Evolutionary conservation across 208 protist genomes (phyloP).

Genomic region (Crithidia expoeki): DNA sequence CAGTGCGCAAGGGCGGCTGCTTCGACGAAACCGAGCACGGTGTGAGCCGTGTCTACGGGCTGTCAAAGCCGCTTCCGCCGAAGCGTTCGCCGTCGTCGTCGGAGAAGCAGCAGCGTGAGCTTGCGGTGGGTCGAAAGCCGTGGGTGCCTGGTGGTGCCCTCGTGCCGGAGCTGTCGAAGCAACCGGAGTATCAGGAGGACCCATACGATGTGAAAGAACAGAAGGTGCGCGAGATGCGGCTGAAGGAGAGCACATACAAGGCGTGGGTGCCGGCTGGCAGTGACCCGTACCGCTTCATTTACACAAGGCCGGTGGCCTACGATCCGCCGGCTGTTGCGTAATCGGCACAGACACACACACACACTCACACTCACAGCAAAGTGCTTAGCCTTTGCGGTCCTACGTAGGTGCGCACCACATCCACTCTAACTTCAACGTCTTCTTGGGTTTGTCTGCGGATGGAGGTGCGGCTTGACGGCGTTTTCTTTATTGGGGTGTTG

Average conservation of each 20-base stretch:
- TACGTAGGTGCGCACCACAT: too few species aligned
- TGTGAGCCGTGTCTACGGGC: conserved; percentile 77
- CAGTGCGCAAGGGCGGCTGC: conserved; percentile 65
- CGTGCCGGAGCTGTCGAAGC: conserved; percentile 65
- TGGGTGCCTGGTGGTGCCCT: conserved; percentile 81
- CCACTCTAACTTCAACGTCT: too few species aligned
- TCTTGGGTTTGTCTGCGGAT: conserved; percentile 7
- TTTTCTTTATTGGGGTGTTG: too few species aligned
- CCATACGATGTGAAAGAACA: conserved; percentile 89
- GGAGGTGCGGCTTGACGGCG: background rate
- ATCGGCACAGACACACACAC: conserved; percentile 2
- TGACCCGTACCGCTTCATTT: conserved; percentile 82
- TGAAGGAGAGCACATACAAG: conserved; percentile 72
- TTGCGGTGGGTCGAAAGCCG: conserved; percentile 40
- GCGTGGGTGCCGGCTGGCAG: conserved; percentile 76
- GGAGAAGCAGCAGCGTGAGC: conserved; percentile 4
- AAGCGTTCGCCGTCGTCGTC: conserved; percentile 33
- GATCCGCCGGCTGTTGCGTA: conserved; percentile 65
- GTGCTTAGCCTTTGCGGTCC: too few species aligned
- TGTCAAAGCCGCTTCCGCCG: conserved; percentile 76
- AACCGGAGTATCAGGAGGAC: conserved; percentile 90
- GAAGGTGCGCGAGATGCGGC: conserved; percentile 53
- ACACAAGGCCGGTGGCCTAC: conserved; percentile 73
- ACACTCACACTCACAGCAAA: too few species aligned
- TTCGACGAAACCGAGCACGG: conserved; percentile 83